Evolutionary conservation across 495 filamentous ascomycete species (phyloP).

Genomic region (Thozetella sp.): DNA sequence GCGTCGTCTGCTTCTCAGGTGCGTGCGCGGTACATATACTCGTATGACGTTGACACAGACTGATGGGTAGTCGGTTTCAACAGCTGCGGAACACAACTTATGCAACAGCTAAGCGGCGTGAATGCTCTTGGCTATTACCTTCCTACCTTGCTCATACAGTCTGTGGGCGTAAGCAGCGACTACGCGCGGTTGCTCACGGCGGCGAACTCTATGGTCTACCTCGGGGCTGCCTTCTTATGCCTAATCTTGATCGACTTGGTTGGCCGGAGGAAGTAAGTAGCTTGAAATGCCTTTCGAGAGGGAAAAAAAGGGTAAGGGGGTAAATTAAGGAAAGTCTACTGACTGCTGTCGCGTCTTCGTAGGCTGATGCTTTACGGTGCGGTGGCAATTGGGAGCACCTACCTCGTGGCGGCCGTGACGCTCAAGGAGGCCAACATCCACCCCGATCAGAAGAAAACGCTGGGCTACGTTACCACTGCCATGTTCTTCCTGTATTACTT

Average conservation of each 20-base stretch:
- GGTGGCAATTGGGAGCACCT: slow-evolving; percentile 22
- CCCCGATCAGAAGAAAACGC: slow-evolving; percentile 12
- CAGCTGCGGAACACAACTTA: slow-evolving; percentile 28
- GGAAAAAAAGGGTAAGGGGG: too few relatives aligned
- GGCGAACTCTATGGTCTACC: slow-evolving; percentile 27
- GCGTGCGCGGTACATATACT: background rate
- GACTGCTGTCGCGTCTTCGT: slow-evolving; percentile 4
- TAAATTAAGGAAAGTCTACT: background rate
- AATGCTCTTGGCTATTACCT: slow-evolving; percentile 27
- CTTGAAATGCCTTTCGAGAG: too few relatives aligned
- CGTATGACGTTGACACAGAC: slow-evolving; percentile 4
- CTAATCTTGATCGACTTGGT: slow-evolving; percentile 23
- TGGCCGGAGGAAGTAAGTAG: slow-evolving; percentile 26
- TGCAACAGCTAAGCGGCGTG: slow-evolving; percentile 30
- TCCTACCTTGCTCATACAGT: slow-evolving; percentile 26
- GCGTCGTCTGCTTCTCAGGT: slow-evolving; percentile 23
- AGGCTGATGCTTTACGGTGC: slow-evolving; percentile 49
- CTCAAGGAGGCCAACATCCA: slow-evolving; percentile 17
- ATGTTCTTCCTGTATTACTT: slow-evolving; percentile 38
- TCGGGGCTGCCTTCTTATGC: slow-evolving; percentile 25
- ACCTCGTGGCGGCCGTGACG: slow-evolving; percentile 28
- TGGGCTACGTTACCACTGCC: slow-evolving; percentile 23
- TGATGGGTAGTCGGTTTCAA: background rate
- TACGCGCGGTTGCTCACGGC: slow-evolving; percentile 27
- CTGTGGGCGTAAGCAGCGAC: slow-evolving; percentile 22